Percentiles rank a stretch among this genome's conserved stretches.
These are phyloP conservation scores for Capsicum baccatum DNA, from an alignment of 257 asterid species.

Conservation along the genomic window DNA sequence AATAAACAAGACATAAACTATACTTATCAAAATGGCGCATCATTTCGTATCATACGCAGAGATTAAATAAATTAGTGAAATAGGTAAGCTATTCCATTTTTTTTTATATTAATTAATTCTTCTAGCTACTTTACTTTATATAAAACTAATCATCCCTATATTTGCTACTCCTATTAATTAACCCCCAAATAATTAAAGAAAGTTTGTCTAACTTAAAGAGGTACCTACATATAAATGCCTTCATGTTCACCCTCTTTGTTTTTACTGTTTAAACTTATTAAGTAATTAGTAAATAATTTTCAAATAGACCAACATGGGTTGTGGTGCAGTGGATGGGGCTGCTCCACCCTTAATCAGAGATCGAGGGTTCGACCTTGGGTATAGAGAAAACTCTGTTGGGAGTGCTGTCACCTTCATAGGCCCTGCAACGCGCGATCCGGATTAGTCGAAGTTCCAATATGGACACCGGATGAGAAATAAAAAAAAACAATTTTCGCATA, in stretches of 20 bases:
- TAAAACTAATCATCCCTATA: neutral
- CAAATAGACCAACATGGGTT: no score
- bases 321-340: no score
- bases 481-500: neutral
- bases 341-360: no score
- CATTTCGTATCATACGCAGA: neutral
- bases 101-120: neutral
- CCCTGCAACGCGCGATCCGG: no score
- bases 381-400: no score
- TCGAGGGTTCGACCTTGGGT: no score
- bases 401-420: no score
- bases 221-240: neutral
- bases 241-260: neutral
- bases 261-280: neutral
- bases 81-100: neutral
- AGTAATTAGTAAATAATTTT: neutral
- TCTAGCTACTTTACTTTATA: neutral
- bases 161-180: no score
- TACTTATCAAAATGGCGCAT: neutral
- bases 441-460: no score
- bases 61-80: neutral
- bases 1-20: neutral
- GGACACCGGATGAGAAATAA: no score
- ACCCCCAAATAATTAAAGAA: neutral
- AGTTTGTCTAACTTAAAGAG: neutral